Conservation (phyloP, 306 rosid species). For the Prunus dulcis region DNA sequence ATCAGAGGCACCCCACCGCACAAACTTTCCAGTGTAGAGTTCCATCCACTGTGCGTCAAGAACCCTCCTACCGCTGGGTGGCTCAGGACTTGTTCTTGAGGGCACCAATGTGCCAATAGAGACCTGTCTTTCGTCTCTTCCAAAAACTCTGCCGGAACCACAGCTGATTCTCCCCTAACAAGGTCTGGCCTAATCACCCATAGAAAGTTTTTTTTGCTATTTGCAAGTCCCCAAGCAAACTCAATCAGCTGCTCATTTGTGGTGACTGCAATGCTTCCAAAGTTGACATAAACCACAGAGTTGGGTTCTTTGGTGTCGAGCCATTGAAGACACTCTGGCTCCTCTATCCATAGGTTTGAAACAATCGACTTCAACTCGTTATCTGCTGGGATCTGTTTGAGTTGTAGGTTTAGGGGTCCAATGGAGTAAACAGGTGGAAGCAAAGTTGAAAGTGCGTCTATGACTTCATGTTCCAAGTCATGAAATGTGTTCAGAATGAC, state of each 20-base stretch:
- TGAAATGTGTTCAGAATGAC: conserved; percentile 57
- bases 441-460: conserved; percentile 30
- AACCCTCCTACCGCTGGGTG: conserved; percentile 13
- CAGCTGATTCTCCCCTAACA: conserved; percentile 1
- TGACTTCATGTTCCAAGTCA: conserved; percentile 42
- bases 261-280: conserved; percentile 10
- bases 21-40: neutral
- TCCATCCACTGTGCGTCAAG: conserved; percentile 15
- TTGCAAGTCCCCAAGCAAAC: conserved; percentile 13
- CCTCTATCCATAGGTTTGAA: conserved; percentile 72
- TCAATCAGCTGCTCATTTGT: conserved; percentile 3
- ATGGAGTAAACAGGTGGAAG: conserved; percentile 52
- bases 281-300: conserved; percentile 6
- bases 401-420: conserved; percentile 48
- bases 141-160: conserved; percentile 7
- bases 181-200: conserved; percentile 18
- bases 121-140: conserved; percentile 3
- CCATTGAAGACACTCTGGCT: conserved; percentile 55
- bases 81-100: conserved; percentile 6
- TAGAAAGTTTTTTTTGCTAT: neutral
- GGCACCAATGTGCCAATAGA: conserved; percentile 3
- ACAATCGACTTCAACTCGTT: conserved; percentile 22
- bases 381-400: conserved; percentile 16
- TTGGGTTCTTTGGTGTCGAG: conserved; percentile 21
- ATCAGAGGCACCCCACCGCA: conserved; percentile 13